Evolutionary conservation across 345 rosid species (phyloP).

Genomic region (Gossypium ekmanianum): DNA sequence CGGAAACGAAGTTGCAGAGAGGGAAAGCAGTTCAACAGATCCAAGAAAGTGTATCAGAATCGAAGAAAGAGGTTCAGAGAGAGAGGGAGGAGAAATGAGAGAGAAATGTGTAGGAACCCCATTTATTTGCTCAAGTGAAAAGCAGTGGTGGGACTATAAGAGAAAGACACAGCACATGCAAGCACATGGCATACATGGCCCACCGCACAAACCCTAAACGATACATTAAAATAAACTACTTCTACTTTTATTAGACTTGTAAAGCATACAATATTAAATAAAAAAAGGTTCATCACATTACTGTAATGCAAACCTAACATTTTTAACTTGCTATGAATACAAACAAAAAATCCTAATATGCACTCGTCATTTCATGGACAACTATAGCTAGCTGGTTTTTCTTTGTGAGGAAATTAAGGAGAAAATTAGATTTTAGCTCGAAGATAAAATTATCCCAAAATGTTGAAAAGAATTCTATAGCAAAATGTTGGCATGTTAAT

Average conservation of each 20-base stretch:
- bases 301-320: slow-evolving; percentile 31
- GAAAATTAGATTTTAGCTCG: neutral
- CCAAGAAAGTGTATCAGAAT: slow-evolving; percentile 35
- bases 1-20: slow-evolving; percentile 24
- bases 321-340: slow-evolving; percentile 26
- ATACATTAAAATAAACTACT: slow-evolving; percentile 3
- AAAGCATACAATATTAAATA: neutral
- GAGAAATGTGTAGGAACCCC: slow-evolving; percentile 36
- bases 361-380: neutral
- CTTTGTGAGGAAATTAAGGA: neutral
- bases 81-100: slow-evolving; percentile 23
- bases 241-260: neutral
- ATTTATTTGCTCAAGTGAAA: slow-evolving; percentile 54
- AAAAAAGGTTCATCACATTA: slow-evolving; percentile 6
- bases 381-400: neutral
- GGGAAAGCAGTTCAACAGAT: slow-evolving; percentile 31
- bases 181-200: slow-evolving; percentile 78
- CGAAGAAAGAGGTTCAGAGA: slow-evolving; percentile 8
- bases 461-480: neutral
- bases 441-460: neutral
- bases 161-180: slow-evolving; percentile 95
- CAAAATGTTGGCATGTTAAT: no score
- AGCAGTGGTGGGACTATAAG: slow-evolving; percentile 55
- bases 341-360: slow-evolving; percentile 32
- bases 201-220: slow-evolving; percentile 42